These are phyloP conservation scores for Chamaecrista fasciculata DNA, from an alignment of 306 rosid genomes.

Conservation along the genomic window DNA sequence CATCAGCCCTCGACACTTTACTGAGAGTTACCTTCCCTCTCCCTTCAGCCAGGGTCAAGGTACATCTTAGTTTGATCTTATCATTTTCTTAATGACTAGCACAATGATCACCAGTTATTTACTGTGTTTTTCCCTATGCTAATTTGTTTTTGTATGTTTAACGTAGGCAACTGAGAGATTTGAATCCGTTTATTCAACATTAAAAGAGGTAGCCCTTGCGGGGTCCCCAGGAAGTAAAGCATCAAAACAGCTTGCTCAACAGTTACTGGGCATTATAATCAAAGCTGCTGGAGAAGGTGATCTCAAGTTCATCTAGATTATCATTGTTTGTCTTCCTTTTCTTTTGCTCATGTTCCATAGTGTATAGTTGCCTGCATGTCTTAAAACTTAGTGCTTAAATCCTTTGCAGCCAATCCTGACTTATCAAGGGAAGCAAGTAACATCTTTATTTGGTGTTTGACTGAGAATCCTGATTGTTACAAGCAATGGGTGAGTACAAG, in stretches of 20 bases:
- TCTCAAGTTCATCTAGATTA: background rate
- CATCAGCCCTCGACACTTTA: conserved; percentile 41
- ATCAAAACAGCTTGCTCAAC: conserved; percentile 39
- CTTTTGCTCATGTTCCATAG: background rate
- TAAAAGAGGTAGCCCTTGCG: conserved; percentile 48
- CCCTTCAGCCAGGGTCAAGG: conserved; percentile 44
- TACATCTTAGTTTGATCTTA: conserved; percentile 10
- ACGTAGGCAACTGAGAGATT: conserved; percentile 47
- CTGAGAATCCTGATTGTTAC: conserved; percentile 50
- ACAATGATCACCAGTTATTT: background rate
- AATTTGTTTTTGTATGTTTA: conserved; percentile 5
- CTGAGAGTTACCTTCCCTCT: conserved; percentile 43
- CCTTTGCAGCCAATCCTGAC: conserved; percentile 39
- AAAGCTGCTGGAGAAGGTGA: conserved; percentile 49
- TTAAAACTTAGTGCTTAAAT: conserved; percentile 23
- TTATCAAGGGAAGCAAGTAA: conserved; percentile 42
- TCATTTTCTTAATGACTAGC: conserved; percentile 1
- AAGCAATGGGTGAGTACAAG: conserved; percentile 46
- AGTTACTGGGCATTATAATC: conserved; percentile 34
- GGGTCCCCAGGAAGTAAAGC: conserved; percentile 48
- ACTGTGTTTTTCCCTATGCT: conserved; percentile 12
- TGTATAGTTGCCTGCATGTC: background rate
- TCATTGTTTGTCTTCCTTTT: background rate
- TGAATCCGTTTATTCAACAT: conserved; percentile 37
- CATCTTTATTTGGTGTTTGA: conserved; percentile 49